Conservation (phyloP, 2,329 filamentous ascomycete species). For the Fusarium sp. region DNA sequence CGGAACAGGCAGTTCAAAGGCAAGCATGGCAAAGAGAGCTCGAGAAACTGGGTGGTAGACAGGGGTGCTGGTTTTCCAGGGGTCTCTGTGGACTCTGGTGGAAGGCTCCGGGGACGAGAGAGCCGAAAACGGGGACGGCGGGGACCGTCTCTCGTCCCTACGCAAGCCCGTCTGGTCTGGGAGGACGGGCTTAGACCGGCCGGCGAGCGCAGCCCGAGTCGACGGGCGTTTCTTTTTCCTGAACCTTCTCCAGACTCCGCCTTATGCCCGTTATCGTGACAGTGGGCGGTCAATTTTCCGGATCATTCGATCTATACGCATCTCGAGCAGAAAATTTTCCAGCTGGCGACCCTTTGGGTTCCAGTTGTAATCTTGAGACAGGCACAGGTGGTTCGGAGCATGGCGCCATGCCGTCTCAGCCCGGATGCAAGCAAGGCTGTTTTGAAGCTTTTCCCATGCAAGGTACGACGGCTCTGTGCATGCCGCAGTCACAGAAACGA, state of each 20-base stretch:
- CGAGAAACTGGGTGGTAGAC: conserved; percentile 36
- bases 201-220: conserved; percentile 25
- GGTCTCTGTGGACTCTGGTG: conserved; percentile 35
- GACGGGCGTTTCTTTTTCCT: conserved; percentile 26
- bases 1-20: conserved; percentile 14
- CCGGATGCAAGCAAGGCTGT: conserved; percentile 18
- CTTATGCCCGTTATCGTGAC: conserved; percentile 31
- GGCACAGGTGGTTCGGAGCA: conserved; percentile 10
- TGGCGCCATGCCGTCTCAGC: conserved; percentile 30
- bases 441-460: conserved; percentile 26
- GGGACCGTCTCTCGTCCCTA: conserved; percentile 7
- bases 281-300: conserved; percentile 13
- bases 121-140: conserved; percentile 23
- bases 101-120: conserved; percentile 33
- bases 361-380: conserved; percentile 11
- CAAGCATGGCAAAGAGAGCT: conserved; percentile 3
- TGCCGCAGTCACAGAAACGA: neutral
- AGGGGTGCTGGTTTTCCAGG: conserved; percentile 34
- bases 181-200: conserved; percentile 8
- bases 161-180: neutral
- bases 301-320: conserved; percentile 31
- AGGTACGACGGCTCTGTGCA: conserved; percentile 15
- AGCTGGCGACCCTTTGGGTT: conserved; percentile 2
- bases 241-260: conserved; percentile 17
- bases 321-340: conserved; percentile 20